Conservation (phyloP, 345 rosid species). For the Kandelia obovata region DNA sequence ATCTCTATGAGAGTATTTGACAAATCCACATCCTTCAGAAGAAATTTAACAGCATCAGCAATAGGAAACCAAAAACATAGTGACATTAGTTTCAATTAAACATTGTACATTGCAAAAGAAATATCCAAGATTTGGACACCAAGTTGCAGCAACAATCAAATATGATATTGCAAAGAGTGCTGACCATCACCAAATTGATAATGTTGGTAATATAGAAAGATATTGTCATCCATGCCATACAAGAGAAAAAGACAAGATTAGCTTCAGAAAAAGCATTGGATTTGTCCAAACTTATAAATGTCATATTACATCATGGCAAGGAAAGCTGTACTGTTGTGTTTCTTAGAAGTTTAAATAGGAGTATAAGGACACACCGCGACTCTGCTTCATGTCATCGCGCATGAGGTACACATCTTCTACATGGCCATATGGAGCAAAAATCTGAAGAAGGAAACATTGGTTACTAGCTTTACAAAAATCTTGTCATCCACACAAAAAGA, state of each 20-base stretch:
- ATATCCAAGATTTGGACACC: constrained; percentile 8
- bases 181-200: not conserved
- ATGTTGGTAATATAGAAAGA: not conserved
- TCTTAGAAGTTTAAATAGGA: too few relatives aligned
- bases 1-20: constrained; percentile 83
- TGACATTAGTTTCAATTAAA: constrained; percentile 11
- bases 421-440: constrained; percentile 77
- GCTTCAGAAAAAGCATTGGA: not conserved
- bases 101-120: not conserved
- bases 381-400: constrained; percentile 96
- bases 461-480: constrained; percentile 3
- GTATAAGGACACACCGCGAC: constrained; percentile 63
- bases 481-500: not conserved
- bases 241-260: not conserved
- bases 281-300: too few relatives aligned
- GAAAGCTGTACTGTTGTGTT: not conserved
- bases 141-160: not conserved
- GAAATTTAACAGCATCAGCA: constrained; percentile 13
- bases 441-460: constrained; percentile 39
- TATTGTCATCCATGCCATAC: constrained; percentile 5
- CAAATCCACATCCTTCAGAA: constrained; percentile 96
- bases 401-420: constrained; percentile 98
- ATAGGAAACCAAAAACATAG: not conserved
- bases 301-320: not conserved
- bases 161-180: not conserved